These are phyloP conservation scores for Paecilomyces dactylethromorphus DNA, from an alignment of 2,329 filamentous ascomycete species.

Conservation along the genomic window DNA sequence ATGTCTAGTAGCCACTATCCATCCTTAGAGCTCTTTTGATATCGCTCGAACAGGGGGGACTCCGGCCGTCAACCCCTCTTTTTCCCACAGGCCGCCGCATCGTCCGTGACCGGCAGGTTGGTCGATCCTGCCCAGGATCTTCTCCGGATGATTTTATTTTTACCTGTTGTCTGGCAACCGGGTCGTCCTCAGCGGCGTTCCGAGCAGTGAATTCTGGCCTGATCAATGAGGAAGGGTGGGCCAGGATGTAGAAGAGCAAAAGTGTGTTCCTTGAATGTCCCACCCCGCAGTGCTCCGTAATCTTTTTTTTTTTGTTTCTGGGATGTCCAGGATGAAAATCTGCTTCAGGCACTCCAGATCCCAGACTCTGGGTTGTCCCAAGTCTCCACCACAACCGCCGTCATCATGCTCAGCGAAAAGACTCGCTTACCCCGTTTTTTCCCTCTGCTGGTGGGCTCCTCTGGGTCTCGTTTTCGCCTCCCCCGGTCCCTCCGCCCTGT, in stretches of 20 bases:
- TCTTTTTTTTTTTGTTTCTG: too few relatives aligned
- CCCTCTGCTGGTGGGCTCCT: background rate
- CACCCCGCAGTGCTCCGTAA: too few relatives aligned
- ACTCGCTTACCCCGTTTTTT: background rate
- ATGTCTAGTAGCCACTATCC: background rate
- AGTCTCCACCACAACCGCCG: conserved; percentile 14
- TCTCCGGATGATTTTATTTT: background rate
- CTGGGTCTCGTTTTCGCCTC: background rate
- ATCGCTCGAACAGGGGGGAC: background rate
- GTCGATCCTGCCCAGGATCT: background rate
- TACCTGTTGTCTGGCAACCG: too few relatives aligned
- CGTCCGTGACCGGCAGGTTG: background rate
- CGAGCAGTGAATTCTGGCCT: too few relatives aligned
- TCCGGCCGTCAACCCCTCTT: background rate
- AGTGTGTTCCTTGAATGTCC: too few relatives aligned
- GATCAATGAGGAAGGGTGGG: too few relatives aligned
- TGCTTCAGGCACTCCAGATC: background rate
- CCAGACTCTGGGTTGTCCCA: background rate
- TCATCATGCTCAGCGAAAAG: conserved; percentile 10
- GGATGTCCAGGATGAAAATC: background rate
- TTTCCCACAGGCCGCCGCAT: background rate
- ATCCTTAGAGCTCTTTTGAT: background rate
- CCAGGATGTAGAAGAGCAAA: too few relatives aligned
- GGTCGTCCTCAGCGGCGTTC: too few relatives aligned
- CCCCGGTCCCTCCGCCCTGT: background rate